Evolutionary conservation across 1,284 basidiomycete species (phyloP).

Genomic region (Taiwanofungus camphoratus): DNA sequence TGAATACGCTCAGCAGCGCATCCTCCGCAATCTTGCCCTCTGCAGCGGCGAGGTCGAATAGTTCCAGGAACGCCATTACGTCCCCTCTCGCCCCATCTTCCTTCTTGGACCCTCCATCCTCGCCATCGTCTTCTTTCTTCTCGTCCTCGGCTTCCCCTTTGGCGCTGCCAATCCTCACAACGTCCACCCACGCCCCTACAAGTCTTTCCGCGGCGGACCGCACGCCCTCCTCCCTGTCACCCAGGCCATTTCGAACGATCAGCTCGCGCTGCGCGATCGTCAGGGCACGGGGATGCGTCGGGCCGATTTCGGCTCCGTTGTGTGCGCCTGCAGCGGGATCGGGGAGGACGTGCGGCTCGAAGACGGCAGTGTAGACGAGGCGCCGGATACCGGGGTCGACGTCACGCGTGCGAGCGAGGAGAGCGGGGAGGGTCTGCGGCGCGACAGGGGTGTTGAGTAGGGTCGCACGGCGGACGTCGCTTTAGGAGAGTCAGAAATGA

Average conservation of each 20-base stretch:
- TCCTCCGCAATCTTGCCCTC: conserved; percentile 57
- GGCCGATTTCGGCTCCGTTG: conserved; percentile 33
- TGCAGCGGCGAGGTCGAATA: conserved; percentile 51
- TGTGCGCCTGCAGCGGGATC: conserved; percentile 7
- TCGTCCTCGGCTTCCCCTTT: conserved; percentile 15
- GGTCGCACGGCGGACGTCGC: conserved; percentile 87
- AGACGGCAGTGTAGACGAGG: conserved; percentile 70
- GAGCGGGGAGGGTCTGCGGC: conserved; percentile 52
- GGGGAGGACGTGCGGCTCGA: conserved; percentile 31
- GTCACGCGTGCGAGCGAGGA: conserved; percentile 84
- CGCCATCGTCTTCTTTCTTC: conserved; percentile 46
- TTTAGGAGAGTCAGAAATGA: conserved; percentile 26
- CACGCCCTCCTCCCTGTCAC: conserved; percentile 84
- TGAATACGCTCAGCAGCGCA: conserved; percentile 61
- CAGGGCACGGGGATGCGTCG: conserved; percentile 65
- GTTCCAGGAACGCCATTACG: conserved; percentile 48
- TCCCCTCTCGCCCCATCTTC: conserved; percentile 24
- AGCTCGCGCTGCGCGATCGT: conserved; percentile 75
- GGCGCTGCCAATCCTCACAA: conserved; percentile 20
- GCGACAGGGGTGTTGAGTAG: conserved; percentile 75
- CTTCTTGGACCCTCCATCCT: no score
- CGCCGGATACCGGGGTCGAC: conserved; percentile 80
- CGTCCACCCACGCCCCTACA: conserved; percentile 74
- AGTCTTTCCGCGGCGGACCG: conserved; percentile 75
- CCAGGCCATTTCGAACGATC: conserved; percentile 77